Conservation (phyloP, 2,329 filamentous ascomycete species). For the Xylaria sp. region DNA sequence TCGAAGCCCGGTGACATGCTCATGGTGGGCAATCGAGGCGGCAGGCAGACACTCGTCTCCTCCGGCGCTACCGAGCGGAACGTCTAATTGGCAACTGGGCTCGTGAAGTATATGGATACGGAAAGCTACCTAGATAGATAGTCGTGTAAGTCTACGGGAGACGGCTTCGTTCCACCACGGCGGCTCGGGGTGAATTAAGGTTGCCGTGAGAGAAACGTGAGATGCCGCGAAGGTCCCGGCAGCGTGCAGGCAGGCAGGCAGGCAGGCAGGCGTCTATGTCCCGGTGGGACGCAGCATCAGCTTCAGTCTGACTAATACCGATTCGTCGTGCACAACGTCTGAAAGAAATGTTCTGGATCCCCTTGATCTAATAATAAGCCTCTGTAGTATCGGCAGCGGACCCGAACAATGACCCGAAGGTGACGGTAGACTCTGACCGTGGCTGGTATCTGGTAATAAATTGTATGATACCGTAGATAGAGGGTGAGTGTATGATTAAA, state of each 20-base stretch:
- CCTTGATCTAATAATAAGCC: conserved; percentile 29
- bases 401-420: conserved; percentile 8
- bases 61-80: conserved; percentile 20
- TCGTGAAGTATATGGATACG: conserved; percentile 11
- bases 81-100: conserved; percentile 16
- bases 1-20: conserved; percentile 38
- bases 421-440: conserved; percentile 15
- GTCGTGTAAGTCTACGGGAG: conserved; percentile 18
- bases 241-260: conserved; percentile 22
- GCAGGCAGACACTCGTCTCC: conserved; percentile 24
- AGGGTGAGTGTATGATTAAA: conserved; percentile 4
- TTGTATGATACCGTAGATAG: conserved; percentile 7
- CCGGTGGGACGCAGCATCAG: conserved; percentile 26
- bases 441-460: conserved; percentile 15
- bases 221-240: conserved; percentile 36
- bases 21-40: conserved; percentile 30
- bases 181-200: conserved; percentile 36
- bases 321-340: conserved; percentile 22
- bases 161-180: conserved; percentile 27
- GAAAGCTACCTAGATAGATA: conserved; percentile 4
- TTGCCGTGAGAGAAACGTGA: conserved; percentile 34
- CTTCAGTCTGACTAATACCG: conserved; percentile 34
- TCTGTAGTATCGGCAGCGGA: conserved; percentile 11
- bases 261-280: conserved; percentile 22
- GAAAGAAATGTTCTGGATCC: conserved; percentile 6